Percentiles rank a stretch among this genome's conserved stretches.
Evolutionary conservation across 2,329 filamentous ascomycete species (phyloP).

Genomic region (Gnomoniopsis smithogilvyi): DNA sequence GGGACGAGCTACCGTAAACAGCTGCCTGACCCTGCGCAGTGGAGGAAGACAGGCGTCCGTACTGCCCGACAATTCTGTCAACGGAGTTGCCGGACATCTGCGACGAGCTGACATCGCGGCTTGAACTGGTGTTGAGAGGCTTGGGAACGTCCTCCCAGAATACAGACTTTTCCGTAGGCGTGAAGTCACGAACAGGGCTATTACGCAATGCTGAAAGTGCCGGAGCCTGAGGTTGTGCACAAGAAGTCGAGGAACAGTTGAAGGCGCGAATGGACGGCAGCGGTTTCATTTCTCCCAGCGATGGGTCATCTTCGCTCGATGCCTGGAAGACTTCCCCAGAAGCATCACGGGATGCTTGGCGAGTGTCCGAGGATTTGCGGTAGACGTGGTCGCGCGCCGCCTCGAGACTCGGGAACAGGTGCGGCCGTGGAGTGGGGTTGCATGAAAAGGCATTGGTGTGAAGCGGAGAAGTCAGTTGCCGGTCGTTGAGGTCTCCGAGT

Average conservation of each 20-base stretch:
- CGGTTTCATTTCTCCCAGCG: conserved; percentile 2
- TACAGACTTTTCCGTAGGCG: background rate
- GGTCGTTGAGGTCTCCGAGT: background rate
- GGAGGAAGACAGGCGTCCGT: conserved; percentile 20
- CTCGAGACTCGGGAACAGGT: conserved; percentile 33
- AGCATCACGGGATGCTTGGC: conserved; percentile 4
- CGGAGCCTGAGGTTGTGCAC: background rate
- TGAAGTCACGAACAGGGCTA: background rate
- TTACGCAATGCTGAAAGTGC: background rate
- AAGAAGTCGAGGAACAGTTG: conserved; percentile 1
- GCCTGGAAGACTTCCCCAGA: background rate
- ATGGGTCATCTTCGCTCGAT: background rate
- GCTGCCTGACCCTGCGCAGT: conserved; percentile 1
- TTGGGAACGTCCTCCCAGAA: background rate
- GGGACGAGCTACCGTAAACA: background rate
- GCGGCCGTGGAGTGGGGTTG: conserved; percentile 27
- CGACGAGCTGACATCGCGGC: background rate
- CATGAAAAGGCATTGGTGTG: background rate
- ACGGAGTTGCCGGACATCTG: conserved; percentile 29
- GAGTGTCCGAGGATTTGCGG: conserved; percentile 23
- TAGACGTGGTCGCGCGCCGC: conserved; percentile 37
- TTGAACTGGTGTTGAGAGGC: background rate
- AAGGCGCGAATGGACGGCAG: background rate
- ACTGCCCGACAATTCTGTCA: conserved; percentile 30
- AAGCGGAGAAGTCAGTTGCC: background rate